Evolutionary conservation across 805 yeast genomes (phyloP).

Genomic region (Metschnikowia koreensis): DNA sequence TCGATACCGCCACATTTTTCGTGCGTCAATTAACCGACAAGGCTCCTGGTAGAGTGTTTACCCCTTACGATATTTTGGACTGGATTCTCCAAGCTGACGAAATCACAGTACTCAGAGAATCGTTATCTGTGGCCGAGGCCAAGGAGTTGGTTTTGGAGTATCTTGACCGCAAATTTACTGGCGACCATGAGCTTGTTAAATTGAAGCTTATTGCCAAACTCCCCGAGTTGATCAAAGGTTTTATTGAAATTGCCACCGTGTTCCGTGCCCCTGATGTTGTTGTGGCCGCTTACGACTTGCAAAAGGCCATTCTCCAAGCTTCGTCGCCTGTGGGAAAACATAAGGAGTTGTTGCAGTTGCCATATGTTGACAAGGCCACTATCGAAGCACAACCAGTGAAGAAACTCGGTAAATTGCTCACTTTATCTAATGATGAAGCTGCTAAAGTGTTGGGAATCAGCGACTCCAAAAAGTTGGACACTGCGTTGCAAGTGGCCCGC

Average conservation of each 20-base stretch:
- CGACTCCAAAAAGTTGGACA: slow-evolving; percentile 44
- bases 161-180: slow-evolving; percentile 47
- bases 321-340: slow-evolving; percentile 51
- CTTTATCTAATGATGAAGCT: slow-evolving; percentile 54
- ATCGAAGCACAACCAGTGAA: slow-evolving; percentile 46
- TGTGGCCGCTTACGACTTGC: slow-evolving; percentile 57
- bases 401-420: slow-evolving; percentile 68
- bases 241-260: slow-evolving; percentile 76
- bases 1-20: slow-evolving; percentile 77
- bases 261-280: slow-evolving; percentile 74
- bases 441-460: slow-evolving; percentile 55
- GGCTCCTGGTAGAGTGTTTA: slow-evolving; percentile 65
- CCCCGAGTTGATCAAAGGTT: slow-evolving; percentile 65
- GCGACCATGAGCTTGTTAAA: slow-evolving; percentile 36
- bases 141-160: slow-evolving; percentile 54
- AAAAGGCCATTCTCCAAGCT: slow-evolving; percentile 75
- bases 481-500: slow-evolving; percentile 55
- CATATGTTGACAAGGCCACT: slow-evolving; percentile 56
- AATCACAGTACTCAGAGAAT: slow-evolving; percentile 43
- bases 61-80: slow-evolving; percentile 54
- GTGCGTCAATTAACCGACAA: slow-evolving; percentile 71
- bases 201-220: slow-evolving; percentile 59
- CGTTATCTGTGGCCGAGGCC: slow-evolving; percentile 47
- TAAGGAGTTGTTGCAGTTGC: slow-evolving; percentile 77
- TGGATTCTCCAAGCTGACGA: slow-evolving; percentile 70